Evolutionary conservation across 345 rosid genomes (phyloP).

Genomic region (Sonneratia alba): DNA sequence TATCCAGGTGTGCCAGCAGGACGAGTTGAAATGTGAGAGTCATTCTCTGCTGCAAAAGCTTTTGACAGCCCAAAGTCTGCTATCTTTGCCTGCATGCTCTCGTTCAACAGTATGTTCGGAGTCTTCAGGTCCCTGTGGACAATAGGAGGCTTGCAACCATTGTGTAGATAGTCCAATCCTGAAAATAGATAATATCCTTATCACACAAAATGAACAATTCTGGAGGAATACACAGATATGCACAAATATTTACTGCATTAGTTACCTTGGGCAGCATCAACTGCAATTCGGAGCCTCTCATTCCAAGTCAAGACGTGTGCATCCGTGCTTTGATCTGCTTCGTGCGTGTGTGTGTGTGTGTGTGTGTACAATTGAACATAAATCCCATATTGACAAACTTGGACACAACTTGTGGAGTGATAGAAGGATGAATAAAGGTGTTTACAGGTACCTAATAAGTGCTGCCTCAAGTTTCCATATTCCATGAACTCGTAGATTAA

Average conservation of each 20-base stretch:
- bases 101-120: constrained; percentile 4
- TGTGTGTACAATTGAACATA: neutral
- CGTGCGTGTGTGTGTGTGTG: neutral
- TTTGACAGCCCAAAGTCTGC: constrained; percentile 5
- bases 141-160: constrained; percentile 10
- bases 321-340: constrained; percentile 10
- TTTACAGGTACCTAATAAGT: constrained; percentile 17
- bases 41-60: constrained; percentile 8
- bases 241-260: neutral
- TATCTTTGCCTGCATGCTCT: constrained; percentile 1
- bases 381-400: neutral
- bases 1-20: constrained; percentile 4
- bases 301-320: constrained; percentile 13
- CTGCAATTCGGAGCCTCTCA: constrained; percentile 23
- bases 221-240: neutral
- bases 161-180: constrained; percentile 5
- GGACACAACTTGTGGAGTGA: neutral
- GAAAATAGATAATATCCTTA: neutral
- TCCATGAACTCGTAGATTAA: constrained; percentile 57
- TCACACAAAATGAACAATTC: neutral
- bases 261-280: constrained; percentile 3
- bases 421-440: neutral
- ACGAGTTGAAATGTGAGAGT: constrained; percentile 1
- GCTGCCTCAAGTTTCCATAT: constrained; percentile 36
- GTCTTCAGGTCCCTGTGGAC: constrained; percentile 9